Conservation (phyloP, 2,329 filamentous ascomycete genomes). For the Calonectria montana region DNA sequence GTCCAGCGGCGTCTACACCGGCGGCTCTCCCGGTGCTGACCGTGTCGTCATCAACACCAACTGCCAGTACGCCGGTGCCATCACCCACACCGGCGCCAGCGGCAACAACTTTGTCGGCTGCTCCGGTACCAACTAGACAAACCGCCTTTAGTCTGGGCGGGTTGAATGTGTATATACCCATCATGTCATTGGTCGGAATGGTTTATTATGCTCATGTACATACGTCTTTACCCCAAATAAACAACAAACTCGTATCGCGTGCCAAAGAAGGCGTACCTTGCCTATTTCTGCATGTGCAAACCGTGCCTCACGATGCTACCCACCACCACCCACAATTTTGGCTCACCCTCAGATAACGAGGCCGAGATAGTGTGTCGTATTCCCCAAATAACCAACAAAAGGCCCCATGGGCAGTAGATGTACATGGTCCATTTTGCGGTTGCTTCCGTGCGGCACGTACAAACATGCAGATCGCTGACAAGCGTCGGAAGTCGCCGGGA, state of each 20-base stretch:
- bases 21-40: constrained; percentile 69
- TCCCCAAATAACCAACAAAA: background rate
- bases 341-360: background rate
- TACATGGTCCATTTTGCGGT: background rate
- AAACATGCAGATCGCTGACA: background rate
- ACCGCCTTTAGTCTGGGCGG: constrained; percentile 36
- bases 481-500: background rate
- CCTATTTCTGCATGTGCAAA: background rate
- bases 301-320: background rate
- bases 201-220: background rate
- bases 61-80: constrained; percentile 69
- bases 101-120: constrained; percentile 78
- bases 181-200: background rate
- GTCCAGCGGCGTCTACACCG: constrained; percentile 47
- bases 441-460: background rate
- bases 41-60: constrained; percentile 71
- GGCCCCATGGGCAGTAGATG: background rate
- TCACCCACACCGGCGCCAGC: constrained; percentile 77
- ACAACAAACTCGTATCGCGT: background rate
- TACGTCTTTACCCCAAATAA: background rate
- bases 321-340: background rate
- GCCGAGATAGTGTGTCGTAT: background rate
- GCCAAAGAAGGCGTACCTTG: background rate
- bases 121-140: constrained; percentile 44
- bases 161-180: background rate